A percentile compares a stretch with the other conserved stretches of the same genome.
phyloP scores from a whole-genome alignment of 2,329 filamentous ascomycete species.

The Teratosphaeriaceae sp. region DNA sequence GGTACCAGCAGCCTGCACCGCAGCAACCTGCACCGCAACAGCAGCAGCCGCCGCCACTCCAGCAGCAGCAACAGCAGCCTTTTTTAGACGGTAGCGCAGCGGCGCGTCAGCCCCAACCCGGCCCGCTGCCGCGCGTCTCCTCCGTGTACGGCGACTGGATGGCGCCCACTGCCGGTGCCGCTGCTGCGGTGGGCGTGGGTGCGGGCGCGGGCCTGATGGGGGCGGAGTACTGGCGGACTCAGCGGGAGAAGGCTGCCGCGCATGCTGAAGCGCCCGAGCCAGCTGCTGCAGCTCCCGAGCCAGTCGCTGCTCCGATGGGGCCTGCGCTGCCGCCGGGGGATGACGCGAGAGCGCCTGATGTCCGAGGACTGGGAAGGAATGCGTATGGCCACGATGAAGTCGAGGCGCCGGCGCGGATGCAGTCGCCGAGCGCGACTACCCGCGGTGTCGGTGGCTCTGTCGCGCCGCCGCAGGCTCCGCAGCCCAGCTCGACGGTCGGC shows the following conservation, averaged over 20 bases:
- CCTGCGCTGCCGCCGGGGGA: neutral
- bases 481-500: neutral
- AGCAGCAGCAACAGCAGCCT: conserved; percentile 12
- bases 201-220: conserved; percentile 32
- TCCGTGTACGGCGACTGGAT: conserved; percentile 48
- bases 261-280: neutral
- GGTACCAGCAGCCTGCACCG: neutral
- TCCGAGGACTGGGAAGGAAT: neutral
- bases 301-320: neutral
- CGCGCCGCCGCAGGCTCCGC: neutral
- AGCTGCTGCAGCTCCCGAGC: too few relatives aligned
- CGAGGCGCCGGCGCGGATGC: too few relatives aligned
- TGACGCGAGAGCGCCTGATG: neutral
- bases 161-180: conserved; percentile 39
- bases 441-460: neutral
- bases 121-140: conserved; percentile 19
- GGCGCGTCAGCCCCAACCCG: conserved; percentile 5
- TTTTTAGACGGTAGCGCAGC: conserved; percentile 22
- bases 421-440: too few relatives aligned
- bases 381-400: too few relatives aligned
- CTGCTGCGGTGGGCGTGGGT: too few relatives aligned
- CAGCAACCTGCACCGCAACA: conserved; percentile 12
- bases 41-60: conserved; percentile 2
- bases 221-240: conserved; percentile 18
- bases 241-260: too few relatives aligned